Evolutionary conservation across 176 grass and related monocot genomes (phyloP), one percentile per base, ranked within the genome.

Genomic region (Avena sativa): DNA sequence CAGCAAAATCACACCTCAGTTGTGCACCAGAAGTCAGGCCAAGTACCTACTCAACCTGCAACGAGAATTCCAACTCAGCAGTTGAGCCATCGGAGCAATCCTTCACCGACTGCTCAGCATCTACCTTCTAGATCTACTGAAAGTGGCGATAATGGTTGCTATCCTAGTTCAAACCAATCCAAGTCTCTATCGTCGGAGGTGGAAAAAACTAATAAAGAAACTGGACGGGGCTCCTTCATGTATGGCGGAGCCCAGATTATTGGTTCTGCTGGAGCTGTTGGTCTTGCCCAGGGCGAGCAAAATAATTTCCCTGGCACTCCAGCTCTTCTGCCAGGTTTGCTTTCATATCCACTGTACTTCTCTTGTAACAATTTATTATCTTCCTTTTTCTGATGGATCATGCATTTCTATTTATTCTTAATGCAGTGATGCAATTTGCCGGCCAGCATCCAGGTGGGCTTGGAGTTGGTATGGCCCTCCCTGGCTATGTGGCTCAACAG

Each of bases 401-500:
- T 30, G 28, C 4, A 30, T 83, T 62, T 26, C 32, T 75, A 21
- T 86, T n/a, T 38, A 16, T 89, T 28, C 25, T 84, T 64, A 28
- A 83, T 86, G 52, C 64, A 98, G 92, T 97, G 67, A 97, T 99
- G 97, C 94, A 99, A 83, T 94, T 99, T 91, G 90, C 85, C 1
- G 86, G 94, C 20, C 97, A 96, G 71, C 94, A 94, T 86, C 89
- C 91, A 81, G 86, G 93, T 86, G 90, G 90, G 59, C 79, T 69
- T 81, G 97, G 94, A 74, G 94, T 94, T 79, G 94, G 97, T 38
- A 99, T 99, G 91, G 92, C 94, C 81, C 89, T 99, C 25, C 97
- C 97, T 70, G 97, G 97, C 36, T 97, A 97, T 88, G 97, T 99
- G 56, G 86, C 94, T 89, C 92, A 93, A 72, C 94, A 93, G 71